A percentile compares a stretch with the other conserved stretches of the same genome.
Evolutionary conservation across 2,329 filamentous ascomycete genomes (phyloP).

Genomic region (Pseudocercospora musae): DNA sequence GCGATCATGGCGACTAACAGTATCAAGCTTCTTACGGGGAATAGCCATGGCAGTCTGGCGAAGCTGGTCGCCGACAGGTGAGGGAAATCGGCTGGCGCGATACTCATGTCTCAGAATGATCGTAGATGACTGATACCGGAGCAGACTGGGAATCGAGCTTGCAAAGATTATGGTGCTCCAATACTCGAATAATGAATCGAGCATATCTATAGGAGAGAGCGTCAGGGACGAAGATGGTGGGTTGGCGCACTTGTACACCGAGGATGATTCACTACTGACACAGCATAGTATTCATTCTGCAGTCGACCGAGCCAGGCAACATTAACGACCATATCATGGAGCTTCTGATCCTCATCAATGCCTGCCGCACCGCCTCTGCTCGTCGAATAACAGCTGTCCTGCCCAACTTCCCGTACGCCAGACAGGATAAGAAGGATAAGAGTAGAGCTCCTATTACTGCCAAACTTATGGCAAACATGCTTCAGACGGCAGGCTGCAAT

Average conservation of each 20-base stretch:
- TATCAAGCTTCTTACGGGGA: conserved; percentile 72
- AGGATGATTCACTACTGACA: conserved; percentile 5
- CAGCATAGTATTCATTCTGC: conserved; percentile 79
- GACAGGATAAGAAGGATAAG: conserved; percentile 97
- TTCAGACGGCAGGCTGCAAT: conserved; percentile 89
- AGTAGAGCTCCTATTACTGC: conserved; percentile 94
- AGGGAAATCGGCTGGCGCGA: conserved; percentile 20
- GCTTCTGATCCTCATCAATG: conserved; percentile 96
- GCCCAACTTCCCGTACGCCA: conserved; percentile 93
- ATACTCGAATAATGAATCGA: conserved; percentile 83
- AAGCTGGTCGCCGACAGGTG: conserved; percentile 67
- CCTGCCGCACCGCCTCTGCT: conserved; percentile 80
- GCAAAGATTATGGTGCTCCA: conserved; percentile 77
- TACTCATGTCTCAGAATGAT: background rate
- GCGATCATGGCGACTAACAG: conserved; percentile 64
- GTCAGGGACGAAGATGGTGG: conserved; percentile 92
- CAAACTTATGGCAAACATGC: conserved; percentile 95
- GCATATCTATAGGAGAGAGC: conserved; percentile 91
- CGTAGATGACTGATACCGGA: conserved; percentile 10
- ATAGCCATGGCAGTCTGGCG: conserved; percentile 70
- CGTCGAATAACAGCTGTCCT: conserved; percentile 92
- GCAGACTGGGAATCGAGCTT: conserved; percentile 70
- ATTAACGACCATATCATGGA: conserved; percentile 99
- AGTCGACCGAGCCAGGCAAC: conserved; percentile 90
- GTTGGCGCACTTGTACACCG: conserved; percentile 1